Percentiles rank a stretch among this genome's conserved stretches.
These are phyloP conservation scores for Citrus sinensis DNA, from an alignment of 345 rosid species.

Conservation along the genomic window DVS_A1.0 CM039164.1:2747501-2748000, in stretches of 20 bases:
- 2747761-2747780: constrained; percentile 66
- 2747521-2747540: background rate
- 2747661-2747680: background rate
- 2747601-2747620: constrained; percentile 54
- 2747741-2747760: constrained; percentile 3
- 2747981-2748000: background rate
- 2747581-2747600: constrained; percentile 13
- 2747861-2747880: constrained; percentile 83
- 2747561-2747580: constrained; percentile 20
- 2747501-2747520: background rate
- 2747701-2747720: background rate
- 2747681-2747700: background rate
- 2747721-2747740: background rate
- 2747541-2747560: constrained; percentile 3
- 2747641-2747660: constrained; percentile 36
- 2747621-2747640: constrained; percentile 82
- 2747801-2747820: constrained; percentile 87
- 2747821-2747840: constrained; percentile 74
- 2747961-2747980: background rate
- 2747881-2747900: constrained; percentile 8
- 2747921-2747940: background rate
- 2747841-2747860: constrained; percentile 86
- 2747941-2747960: background rate
- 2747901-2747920: background rate
- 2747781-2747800: constrained; percentile 86